Evolutionary conservation across 805 yeast genomes (phyloP).

Genomic region (Candida andamanensis): DNA sequence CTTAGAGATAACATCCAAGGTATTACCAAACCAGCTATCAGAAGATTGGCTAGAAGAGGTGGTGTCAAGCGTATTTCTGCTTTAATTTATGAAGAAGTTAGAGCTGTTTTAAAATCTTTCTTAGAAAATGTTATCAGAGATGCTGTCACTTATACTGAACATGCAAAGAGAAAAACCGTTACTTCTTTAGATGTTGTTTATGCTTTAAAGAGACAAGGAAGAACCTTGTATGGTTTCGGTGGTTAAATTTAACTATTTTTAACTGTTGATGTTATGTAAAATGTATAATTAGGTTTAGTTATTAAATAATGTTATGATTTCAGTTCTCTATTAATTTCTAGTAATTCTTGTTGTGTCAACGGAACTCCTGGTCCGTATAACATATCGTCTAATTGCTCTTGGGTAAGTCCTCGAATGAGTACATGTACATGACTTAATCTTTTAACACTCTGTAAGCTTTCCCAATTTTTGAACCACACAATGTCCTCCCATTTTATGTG

Average conservation of each 20-base stretch:
- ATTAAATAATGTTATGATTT: too few species aligned
- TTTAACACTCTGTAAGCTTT: slow-evolving; percentile 61
- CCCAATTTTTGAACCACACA: slow-evolving; percentile 72
- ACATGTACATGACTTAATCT: slow-evolving; percentile 70
- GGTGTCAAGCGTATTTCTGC: slow-evolving; percentile 99
- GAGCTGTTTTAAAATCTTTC: slow-evolving; percentile 94
- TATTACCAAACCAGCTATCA: slow-evolving; percentile 98
- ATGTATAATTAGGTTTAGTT: slow-evolving; percentile 6
- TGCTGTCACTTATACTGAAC: slow-evolving; percentile 99
- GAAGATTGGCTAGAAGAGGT: slow-evolving; percentile 99
- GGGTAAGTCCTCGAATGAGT: slow-evolving; percentile 39
- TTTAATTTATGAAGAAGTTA: slow-evolving; percentile 96
- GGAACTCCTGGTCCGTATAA: slow-evolving; percentile 13
- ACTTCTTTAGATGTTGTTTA: slow-evolving; percentile 98
- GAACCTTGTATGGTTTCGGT: slow-evolving; percentile 99
- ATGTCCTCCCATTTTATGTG: slow-evolving; percentile 36
- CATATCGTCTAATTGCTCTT: slow-evolving; percentile 16
- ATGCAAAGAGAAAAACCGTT: slow-evolving; percentile 99
- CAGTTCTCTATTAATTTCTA: too few species aligned
- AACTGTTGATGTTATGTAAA: background rate
- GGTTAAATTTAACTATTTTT: slow-evolving; percentile 52
- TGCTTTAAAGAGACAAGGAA: slow-evolving; percentile 99
- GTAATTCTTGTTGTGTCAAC: slow-evolving; percentile 14
- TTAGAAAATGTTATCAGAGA: slow-evolving; percentile 97
- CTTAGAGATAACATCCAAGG: slow-evolving; percentile 99